A percentile compares a stretch with the other conserved stretches of the same genome.
Evolutionary conservation across 2,329 filamentous ascomycete genomes (phyloP).

Genomic region (Trichophyton rubrum): DNA sequence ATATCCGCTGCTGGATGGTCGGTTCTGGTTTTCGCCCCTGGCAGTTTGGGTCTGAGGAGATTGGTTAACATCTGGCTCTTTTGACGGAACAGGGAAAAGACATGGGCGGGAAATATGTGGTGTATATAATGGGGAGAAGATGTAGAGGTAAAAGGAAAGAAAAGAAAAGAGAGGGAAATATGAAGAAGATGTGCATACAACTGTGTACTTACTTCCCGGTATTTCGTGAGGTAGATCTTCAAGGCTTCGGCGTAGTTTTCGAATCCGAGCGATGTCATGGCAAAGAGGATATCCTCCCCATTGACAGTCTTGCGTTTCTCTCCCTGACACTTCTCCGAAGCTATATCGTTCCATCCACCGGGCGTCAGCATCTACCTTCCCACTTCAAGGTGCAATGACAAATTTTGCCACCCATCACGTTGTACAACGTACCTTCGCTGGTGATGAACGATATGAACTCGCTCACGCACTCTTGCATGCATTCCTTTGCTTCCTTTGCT

Average conservation of each 20-base stretch:
- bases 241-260: conserved; percentile 97
- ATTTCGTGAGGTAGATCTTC: conserved; percentile 96
- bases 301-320: conserved; percentile 99
- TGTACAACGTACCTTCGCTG: conserved; percentile 64
- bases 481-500: conserved; percentile 97
- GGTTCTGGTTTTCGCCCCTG: conserved; percentile 52
- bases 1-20: conserved; percentile 40
- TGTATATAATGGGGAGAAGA: conserved; percentile 15
- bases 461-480: conserved; percentile 99
- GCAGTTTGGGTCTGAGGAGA: conserved; percentile 65
- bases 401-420: conserved; percentile 13
- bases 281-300: conserved; percentile 95
- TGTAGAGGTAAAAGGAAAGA: background rate
- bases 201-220: conserved; percentile 71
- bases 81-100: conserved; percentile 15
- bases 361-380: background rate
- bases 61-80: conserved; percentile 38
- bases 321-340: conserved; percentile 97
- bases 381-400: too few relatives aligned
- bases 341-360: conserved; percentile 38
- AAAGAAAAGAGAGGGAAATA: background rate
- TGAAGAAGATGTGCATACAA: conserved; percentile 4
- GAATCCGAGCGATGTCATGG: conserved; percentile 97
- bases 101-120: conserved; percentile 4
- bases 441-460: conserved; percentile 99